These are phyloP conservation scores for Lecanosticta acicola DNA, from an alignment of 2,329 filamentous ascomycete genomes.

Conservation along the genomic window DNA sequence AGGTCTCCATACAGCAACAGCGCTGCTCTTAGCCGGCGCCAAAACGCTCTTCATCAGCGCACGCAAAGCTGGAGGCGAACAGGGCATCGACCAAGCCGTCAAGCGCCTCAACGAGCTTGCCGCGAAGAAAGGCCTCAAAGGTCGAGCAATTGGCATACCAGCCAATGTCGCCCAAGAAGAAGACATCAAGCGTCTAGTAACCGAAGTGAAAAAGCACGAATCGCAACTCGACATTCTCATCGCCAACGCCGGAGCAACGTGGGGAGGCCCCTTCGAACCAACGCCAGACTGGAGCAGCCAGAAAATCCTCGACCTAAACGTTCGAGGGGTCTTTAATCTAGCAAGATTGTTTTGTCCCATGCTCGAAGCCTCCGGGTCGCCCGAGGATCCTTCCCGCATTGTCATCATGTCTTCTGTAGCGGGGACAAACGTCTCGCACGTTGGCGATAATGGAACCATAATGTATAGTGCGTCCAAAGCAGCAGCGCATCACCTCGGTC, in stretches of 20 bases:
- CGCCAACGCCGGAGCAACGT: constrained; percentile 86
- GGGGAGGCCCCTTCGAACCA: constrained; percentile 75
- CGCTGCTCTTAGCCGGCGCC: constrained; percentile 76
- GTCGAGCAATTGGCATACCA: constrained; percentile 68
- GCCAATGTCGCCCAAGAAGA: constrained; percentile 68
- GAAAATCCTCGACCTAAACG: constrained; percentile 88
- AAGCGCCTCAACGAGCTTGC: constrained; percentile 73
- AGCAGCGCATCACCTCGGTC: constrained; percentile 72
- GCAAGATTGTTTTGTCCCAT: constrained; percentile 60
- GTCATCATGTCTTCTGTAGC: constrained; percentile 79
- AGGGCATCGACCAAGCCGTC: constrained; percentile 71
- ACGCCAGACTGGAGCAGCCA: constrained; percentile 74
- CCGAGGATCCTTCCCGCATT: constrained; percentile 65
- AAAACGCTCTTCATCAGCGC: constrained; percentile 87
- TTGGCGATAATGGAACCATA: constrained; percentile 68
- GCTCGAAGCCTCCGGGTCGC: constrained; percentile 55
- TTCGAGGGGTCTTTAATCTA: constrained; percentile 69
- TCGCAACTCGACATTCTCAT: constrained; percentile 78
- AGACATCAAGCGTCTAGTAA: constrained; percentile 66
- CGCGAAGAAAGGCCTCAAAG: constrained; percentile 50
- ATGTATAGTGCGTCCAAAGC: constrained; percentile 85
- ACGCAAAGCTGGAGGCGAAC: constrained; percentile 59
- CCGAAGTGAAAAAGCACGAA: constrained; percentile 65
- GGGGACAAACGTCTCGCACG: constrained; percentile 64
- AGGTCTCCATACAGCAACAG: constrained; percentile 64